phyloP scores from a whole-genome alignment of 208 protist species.

The Trypanosoma cruzi region DNA sequence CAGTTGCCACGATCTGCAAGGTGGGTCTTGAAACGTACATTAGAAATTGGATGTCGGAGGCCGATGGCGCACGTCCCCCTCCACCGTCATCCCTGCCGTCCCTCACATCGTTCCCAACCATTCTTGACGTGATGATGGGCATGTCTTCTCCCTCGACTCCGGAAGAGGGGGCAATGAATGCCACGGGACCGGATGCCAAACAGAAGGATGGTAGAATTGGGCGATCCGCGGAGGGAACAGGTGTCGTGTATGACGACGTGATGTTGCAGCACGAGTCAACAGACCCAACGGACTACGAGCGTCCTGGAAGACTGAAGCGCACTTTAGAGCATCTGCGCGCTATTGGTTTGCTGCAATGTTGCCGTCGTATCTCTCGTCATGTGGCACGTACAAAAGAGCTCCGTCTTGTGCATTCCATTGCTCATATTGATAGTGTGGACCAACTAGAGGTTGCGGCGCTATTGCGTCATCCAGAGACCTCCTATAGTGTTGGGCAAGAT shows the following conservation, averaged over 20 bases:
- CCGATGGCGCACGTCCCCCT: background rate
- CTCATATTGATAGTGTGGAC: conserved; percentile 77
- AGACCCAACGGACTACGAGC: conserved; percentile 68
- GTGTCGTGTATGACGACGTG: conserved; percentile 57
- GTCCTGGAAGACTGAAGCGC: conserved; percentile 60
- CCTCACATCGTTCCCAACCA: conserved; percentile 20
- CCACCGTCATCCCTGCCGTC: conserved; percentile 13
- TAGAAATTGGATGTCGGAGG: conserved; percentile 22
- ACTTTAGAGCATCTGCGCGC: conserved; percentile 70
- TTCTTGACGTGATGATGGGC: conserved; percentile 32
- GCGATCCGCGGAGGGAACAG: conserved; percentile 33
- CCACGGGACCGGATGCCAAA: background rate
- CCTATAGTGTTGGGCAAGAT: conserved; percentile 58
- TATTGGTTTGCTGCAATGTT: conserved; percentile 54
- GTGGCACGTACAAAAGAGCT: conserved; percentile 72
- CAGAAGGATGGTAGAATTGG: background rate
- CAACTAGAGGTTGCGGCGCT: conserved; percentile 55
- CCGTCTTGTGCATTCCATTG: conserved; percentile 63
- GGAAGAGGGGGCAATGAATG: background rate
- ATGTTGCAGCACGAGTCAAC: conserved; percentile 69
- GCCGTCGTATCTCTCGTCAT: conserved; percentile 41
- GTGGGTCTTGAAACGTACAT: conserved; percentile 18
- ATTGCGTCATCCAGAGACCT: conserved; percentile 22
- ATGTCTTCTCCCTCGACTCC: background rate
- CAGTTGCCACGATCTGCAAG: background rate